Evolutionary conservation across 2,329 filamentous ascomycete species (phyloP).

Genomic region (Ceratocystis eucalypticola): DNA sequence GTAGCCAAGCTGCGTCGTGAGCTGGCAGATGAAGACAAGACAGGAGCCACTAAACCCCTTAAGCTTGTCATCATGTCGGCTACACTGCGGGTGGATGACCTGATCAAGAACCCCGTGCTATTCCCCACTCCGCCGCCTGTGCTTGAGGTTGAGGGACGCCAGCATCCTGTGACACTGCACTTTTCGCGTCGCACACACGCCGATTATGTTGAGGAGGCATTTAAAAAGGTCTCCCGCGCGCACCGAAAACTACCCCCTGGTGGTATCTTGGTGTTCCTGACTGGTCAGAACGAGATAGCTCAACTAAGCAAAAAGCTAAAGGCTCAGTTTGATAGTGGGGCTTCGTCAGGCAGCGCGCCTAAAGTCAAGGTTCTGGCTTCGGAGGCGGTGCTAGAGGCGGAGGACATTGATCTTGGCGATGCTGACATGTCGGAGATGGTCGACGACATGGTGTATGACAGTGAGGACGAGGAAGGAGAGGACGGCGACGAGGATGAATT

Average conservation of each 20-base stretch:
- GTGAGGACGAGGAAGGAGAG: slow-evolving; percentile 44
- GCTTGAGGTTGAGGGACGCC: slow-evolving; percentile 78
- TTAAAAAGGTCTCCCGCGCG: slow-evolving; percentile 71
- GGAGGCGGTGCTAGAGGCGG: slow-evolving; percentile 67
- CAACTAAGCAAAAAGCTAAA: slow-evolving; percentile 69
- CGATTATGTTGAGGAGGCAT: slow-evolving; percentile 85
- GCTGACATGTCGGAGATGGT: slow-evolving; percentile 41
- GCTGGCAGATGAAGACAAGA: slow-evolving; percentile 55
- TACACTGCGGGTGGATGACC: slow-evolving; percentile 78
- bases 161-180: slow-evolving; percentile 80
- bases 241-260: slow-evolving; percentile 83
- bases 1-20: slow-evolving; percentile 73
- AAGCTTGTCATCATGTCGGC: slow-evolving; percentile 98
- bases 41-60: slow-evolving; percentile 51
- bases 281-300: slow-evolving; percentile 81
- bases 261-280: slow-evolving; percentile 86
- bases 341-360: slow-evolving; percentile 43
- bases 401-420: slow-evolving; percentile 74
- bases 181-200: slow-evolving; percentile 70
- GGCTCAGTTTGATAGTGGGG: slow-evolving; percentile 46
- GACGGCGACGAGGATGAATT: slow-evolving; percentile 52
- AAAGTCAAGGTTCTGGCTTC: slow-evolving; percentile 63
- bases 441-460: slow-evolving; percentile 43
- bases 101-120: slow-evolving; percentile 68
- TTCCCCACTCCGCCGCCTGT: slow-evolving; percentile 71